Evolutionary conservation across 1,139 yeast species (phyloP).

Genomic region (Arxiozyma slooffiae): DNA sequence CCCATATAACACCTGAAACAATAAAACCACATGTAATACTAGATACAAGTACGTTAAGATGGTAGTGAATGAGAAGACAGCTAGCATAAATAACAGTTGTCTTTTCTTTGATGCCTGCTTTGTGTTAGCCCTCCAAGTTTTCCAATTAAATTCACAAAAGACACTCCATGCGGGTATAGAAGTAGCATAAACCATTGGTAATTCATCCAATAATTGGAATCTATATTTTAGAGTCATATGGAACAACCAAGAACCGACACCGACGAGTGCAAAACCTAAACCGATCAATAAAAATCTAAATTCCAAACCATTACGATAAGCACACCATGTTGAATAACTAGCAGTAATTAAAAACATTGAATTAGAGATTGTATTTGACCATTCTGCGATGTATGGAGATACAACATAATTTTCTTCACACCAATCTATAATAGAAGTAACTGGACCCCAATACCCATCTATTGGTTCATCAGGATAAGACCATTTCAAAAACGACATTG

Average conservation of each 20-base stretch:
- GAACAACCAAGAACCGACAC: conserved; percentile 88
- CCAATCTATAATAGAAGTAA: conserved; percentile 77
- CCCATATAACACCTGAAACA: conserved; percentile 71
- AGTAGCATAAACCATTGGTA: conserved; percentile 97
- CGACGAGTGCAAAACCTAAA: conserved; percentile 76
- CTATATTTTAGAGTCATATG: conserved; percentile 90
- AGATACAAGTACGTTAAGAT: conserved; percentile 56
- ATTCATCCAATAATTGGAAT: conserved; percentile 83
- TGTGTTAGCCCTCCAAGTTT: conserved; percentile 30
- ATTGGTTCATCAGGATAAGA: conserved; percentile 31
- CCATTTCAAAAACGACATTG: conserved; percentile 14
- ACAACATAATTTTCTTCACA: conserved; percentile 92
- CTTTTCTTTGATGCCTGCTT: conserved; percentile 18
- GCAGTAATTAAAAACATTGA: conserved; percentile 59
- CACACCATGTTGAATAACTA: conserved; percentile 52
- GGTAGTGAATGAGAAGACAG: conserved; percentile 40
- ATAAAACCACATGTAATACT: conserved; percentile 65
- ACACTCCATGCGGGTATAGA: conserved; percentile 91
- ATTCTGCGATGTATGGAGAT: conserved; percentile 78
- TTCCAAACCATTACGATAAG: conserved; percentile 53
- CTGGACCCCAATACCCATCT: conserved; percentile 33
- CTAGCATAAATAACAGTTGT: conserved; percentile 33
- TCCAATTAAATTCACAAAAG: conserved; percentile 37
- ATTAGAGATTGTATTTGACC: conserved; percentile 73
- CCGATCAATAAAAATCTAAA: conserved; percentile 60